phyloP scores from a whole-genome alignment of 257 asterid species.

The Nicotiana tabacum region DNA sequence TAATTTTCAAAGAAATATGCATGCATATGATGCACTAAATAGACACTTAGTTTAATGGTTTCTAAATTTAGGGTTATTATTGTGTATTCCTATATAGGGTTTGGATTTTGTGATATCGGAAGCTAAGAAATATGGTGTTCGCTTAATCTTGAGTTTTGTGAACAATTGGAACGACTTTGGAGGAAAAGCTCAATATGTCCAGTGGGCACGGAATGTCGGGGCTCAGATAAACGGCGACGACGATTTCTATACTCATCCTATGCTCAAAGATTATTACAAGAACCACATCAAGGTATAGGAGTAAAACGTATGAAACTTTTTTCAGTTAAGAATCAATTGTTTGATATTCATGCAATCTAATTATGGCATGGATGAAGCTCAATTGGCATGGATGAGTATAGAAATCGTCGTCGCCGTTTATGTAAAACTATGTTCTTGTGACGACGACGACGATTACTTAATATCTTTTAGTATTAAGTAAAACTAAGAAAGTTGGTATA shows the following conservation, averaged over 20 bases:
- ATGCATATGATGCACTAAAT: too few relatives aligned
- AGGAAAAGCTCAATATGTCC: neutral
- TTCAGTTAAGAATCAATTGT: neutral
- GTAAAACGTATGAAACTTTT: neutral
- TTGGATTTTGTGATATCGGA: neutral
- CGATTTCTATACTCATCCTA: neutral
- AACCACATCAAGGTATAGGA: neutral
- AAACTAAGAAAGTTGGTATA: neutral
- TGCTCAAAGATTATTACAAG: neutral
- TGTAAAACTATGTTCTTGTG: too few relatives aligned
- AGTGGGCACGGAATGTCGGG: neutral
- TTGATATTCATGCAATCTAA: neutral
- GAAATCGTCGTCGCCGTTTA: too few relatives aligned
- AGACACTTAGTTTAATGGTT: neutral
- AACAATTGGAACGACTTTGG: neutral
- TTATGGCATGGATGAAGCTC: too few relatives aligned
- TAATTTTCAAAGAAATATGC: too few relatives aligned
- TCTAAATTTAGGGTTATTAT: neutral
- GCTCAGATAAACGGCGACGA: neutral
- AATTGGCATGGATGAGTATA: too few relatives aligned
- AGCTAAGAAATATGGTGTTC: slow-evolving; percentile 7
- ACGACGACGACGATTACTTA: too few relatives aligned
- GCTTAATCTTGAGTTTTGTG: slow-evolving; percentile 5
- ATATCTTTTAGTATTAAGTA: too few relatives aligned
- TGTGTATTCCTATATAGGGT: neutral